A percentile compares a stretch with the other conserved stretches of the same genome.
Conservation (phyloP, 352 stramenopile genomes). For the Ophiocytium majus region DNA sequence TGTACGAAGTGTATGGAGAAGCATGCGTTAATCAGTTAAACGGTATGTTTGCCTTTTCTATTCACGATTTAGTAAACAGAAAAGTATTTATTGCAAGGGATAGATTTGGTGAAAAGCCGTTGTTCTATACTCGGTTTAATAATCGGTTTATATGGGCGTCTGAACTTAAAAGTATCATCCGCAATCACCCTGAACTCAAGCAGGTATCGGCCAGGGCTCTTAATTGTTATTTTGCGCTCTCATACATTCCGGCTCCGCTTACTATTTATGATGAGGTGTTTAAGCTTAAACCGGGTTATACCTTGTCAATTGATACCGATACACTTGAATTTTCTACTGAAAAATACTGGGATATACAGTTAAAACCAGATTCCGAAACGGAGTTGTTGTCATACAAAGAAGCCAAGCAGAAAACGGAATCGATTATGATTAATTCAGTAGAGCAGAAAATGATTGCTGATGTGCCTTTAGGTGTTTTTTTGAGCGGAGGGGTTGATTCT, state of each 20-base stretch:
- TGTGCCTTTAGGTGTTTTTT: not conserved
- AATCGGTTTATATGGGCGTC: not conserved
- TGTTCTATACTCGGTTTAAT: not conserved
- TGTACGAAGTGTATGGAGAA: not conserved
- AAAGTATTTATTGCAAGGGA: not conserved
- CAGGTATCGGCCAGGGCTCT: not conserved
- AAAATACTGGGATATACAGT: not conserved
- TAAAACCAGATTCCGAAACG: not conserved
- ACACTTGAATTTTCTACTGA: constrained; percentile 3
- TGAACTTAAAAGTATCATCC: not conserved
- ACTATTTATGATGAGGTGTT: not conserved
- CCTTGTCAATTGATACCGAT: not conserved
- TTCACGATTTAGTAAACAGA: not conserved
- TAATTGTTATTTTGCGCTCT: not conserved
- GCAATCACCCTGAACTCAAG: not conserved
- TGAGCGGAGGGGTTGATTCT: not conserved
- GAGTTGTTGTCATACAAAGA: not conserved
- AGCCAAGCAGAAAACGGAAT: not conserved
- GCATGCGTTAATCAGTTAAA: constrained; percentile 8
- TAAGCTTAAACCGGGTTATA: not conserved
- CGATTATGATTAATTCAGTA: not conserved
- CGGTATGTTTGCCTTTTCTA: not conserved
- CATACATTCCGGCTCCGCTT: not conserved
- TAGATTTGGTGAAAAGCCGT: constrained; percentile 4
- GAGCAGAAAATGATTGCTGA: not conserved